Base-by-base conservation (phyloP, 2,329 filamentous ascomycete genomes). In the Aspergillus spinulosporus region DNA sequence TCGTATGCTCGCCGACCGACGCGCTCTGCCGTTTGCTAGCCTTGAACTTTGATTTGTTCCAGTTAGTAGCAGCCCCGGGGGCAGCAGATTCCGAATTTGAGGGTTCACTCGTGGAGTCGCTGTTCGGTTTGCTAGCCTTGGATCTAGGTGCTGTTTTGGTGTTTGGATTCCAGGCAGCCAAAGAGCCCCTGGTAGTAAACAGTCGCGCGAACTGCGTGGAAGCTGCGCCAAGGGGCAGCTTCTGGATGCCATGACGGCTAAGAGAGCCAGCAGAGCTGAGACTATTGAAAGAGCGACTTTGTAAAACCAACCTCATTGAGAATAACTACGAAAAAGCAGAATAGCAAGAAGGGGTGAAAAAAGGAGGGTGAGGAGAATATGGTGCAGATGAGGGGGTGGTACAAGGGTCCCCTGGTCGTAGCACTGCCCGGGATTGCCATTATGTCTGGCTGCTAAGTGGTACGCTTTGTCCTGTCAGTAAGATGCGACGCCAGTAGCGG, bases 211-310 rank as follows among this genome's bases (percentile, higher is more conserved):
- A 36, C 21, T n/a, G 50, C 28, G 56, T 45, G 52, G 54, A 28
- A 55, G 51, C 26, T 43, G 37, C 49, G 39, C 53, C 47, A 34
- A 46, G 51, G 36, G 40, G 36, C 48, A 57, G 46, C 34, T 42
- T 46, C 34, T 57, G 56, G 58, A 56, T 46, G 47, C 56, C 43
- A 58, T 49, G 36, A 26, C 26, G 42, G 50, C 52, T 58, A 21
- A 58, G 52, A 48, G 57, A 58, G 56, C 57, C 57, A 58, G 62
- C 66, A 67, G 68, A 68, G 62, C 64, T 54, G 34, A 69, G 50
- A 45, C 64, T 63, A 67, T 71, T 69, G 39, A 67, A 54, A 4
- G 59, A 53, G 37, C 64, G 52, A 39, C 39, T 15, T 15, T 21
- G 39, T 42, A 62, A 48, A 52, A 66, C 57, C 48, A 61, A 62